These are phyloP conservation scores for Agaricus blazei DNA, from an alignment of 768 basidiomycete species.

Conservation along the genomic window DNA sequence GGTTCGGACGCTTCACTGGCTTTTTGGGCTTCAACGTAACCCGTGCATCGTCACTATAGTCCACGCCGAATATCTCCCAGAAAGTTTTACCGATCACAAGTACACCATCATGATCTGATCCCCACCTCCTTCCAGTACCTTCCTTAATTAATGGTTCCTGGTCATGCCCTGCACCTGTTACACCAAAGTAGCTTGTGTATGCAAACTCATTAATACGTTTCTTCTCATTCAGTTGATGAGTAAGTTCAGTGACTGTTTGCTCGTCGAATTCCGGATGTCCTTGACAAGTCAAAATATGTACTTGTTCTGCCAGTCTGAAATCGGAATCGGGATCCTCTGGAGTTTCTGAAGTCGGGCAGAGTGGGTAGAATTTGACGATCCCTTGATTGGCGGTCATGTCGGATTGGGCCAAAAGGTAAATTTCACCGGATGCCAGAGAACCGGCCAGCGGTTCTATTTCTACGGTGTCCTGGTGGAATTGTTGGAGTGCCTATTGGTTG, in stretches of 20 bases:
- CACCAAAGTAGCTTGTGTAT: background rate
- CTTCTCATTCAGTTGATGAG: constrained; percentile 26
- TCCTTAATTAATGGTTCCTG: background rate
- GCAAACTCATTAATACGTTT: constrained; percentile 22
- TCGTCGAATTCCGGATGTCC: constrained; percentile 89
- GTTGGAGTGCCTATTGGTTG: constrained; percentile 56
- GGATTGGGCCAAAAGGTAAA: constrained; percentile 64
- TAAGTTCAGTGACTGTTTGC: constrained; percentile 47
- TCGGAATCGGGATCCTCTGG: background rate
- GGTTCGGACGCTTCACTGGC: too few relatives aligned
- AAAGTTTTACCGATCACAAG: constrained; percentile 33
- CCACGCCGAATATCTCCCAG: constrained; percentile 40
- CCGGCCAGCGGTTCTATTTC: constrained; percentile 42
- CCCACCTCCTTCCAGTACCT: constrained; percentile 9
- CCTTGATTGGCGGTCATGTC: constrained; percentile 59
- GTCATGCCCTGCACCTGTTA: background rate
- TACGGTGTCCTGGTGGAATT: constrained; percentile 90
- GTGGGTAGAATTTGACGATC: constrained; percentile 47
- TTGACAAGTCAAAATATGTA: constrained; percentile 79
- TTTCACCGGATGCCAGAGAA: constrained; percentile 13
- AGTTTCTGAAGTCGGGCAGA: background rate
- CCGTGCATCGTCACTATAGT: background rate
- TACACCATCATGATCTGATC: constrained; percentile 46
- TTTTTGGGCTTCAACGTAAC: too few relatives aligned
- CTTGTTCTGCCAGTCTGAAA: constrained; percentile 24